phyloP scores from a whole-genome alignment of 1,284 basidiomycete genomes.

The Grifola frondosa region DNA sequence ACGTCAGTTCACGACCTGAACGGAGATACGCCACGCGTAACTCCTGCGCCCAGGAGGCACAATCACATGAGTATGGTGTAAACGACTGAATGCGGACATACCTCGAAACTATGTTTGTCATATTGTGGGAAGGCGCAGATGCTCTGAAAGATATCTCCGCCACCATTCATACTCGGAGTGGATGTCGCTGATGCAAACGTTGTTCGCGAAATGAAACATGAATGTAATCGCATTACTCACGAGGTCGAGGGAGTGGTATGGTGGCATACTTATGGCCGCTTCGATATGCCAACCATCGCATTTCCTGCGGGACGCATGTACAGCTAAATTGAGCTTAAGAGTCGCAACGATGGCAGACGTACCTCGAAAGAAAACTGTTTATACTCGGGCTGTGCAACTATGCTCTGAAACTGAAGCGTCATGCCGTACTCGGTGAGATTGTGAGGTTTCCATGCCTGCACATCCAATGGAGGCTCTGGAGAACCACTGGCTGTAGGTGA shows the following conservation, averaged over 20 bases:
- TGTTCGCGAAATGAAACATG: neutral
- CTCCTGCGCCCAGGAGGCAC: conserved; percentile 20
- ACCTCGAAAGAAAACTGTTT: conserved; percentile 42
- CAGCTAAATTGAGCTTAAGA: neutral
- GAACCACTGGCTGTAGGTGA: too few relatives aligned
- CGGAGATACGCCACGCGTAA: conserved; percentile 25
- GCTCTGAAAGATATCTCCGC: conserved; percentile 24
- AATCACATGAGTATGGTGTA: neutral
- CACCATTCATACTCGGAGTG: neutral
- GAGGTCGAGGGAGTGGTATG: conserved; percentile 12
- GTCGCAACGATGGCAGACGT: conserved; percentile 12
- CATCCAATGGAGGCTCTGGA: conserved; percentile 34
- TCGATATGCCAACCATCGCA: conserved; percentile 25
- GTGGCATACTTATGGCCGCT: conserved; percentile 22
- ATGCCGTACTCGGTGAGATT: conserved; percentile 16
- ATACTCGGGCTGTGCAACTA: conserved; percentile 36
- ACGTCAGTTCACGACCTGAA: conserved; percentile 25
- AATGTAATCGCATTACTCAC: conserved; percentile 8
- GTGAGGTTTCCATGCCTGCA: conserved; percentile 35
- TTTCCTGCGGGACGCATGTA: conserved; percentile 18
- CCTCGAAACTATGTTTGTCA: conserved; percentile 29
- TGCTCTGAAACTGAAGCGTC: conserved; percentile 34
- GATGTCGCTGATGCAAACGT: neutral
- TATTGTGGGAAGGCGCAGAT: conserved; percentile 24
- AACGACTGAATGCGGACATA: conserved; percentile 6